phyloP scores from a whole-genome alignment of 2,329 filamentous ascomycete species.

The Ophiosphaerella herpotricha region DNA sequence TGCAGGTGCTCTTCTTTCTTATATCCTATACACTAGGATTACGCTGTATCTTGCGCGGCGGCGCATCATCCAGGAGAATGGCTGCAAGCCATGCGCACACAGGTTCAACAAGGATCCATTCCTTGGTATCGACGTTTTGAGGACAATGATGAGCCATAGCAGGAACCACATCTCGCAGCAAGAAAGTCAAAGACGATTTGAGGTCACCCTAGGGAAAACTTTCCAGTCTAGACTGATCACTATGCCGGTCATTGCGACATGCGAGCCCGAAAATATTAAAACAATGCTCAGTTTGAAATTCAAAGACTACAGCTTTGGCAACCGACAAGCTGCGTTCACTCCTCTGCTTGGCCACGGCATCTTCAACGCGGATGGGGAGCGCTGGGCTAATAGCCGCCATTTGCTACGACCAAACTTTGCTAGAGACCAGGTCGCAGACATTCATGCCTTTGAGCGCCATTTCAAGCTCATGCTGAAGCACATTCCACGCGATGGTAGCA shows the following conservation, averaged over 20 bases:
- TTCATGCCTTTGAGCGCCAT: constrained; percentile 65
- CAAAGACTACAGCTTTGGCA: constrained; percentile 52
- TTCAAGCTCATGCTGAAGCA: constrained; percentile 62
- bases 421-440: constrained; percentile 57
- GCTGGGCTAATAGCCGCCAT: constrained; percentile 48
- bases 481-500: constrained; percentile 59
- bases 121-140: constrained; percentile 58
- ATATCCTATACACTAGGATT: constrained; percentile 41
- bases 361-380: constrained; percentile 54
- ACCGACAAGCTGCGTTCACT: constrained; percentile 41
- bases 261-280: constrained; percentile 56
- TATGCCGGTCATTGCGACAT: constrained; percentile 45
- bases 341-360: constrained; percentile 52
- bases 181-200: constrained; percentile 29
- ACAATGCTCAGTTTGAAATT: constrained; percentile 51
- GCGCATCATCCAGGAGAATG: constrained; percentile 48
- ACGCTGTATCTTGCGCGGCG: constrained; percentile 44
- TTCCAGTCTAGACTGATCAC: constrained; percentile 47
- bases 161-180: constrained; percentile 31
- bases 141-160: constrained; percentile 45
- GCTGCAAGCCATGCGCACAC: constrained; percentile 52
- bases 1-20: constrained; percentile 38
- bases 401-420: constrained; percentile 61
- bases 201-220: constrained; percentile 40
- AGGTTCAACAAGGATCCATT: constrained; percentile 61